These are phyloP conservation scores for Penicillium lagena DNA, from an alignment of 495 filamentous ascomycete species.

Conservation along the genomic window DNA sequence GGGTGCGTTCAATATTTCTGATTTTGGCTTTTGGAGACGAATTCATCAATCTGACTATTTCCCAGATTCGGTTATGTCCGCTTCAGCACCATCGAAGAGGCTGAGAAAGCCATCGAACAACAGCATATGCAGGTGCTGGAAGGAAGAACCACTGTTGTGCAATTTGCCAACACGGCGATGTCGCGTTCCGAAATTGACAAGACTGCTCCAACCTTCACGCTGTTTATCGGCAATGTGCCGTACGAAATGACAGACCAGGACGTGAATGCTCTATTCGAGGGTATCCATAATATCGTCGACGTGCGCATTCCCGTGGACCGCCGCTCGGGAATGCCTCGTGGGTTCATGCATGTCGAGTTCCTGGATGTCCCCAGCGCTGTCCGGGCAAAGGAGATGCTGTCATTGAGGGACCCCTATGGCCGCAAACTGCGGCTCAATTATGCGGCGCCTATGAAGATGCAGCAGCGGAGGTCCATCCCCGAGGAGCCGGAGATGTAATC, in stretches of 20 bases:
- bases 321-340: slow-evolving; percentile 76
- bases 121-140: slow-evolving; percentile 67
- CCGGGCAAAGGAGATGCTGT: slow-evolving; percentile 49
- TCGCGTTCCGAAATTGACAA: neutral
- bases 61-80: slow-evolving; percentile 73
- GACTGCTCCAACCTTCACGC: slow-evolving; percentile 49
- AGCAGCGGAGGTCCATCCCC: neutral
- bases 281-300: slow-evolving; percentile 65
- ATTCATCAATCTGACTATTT: neutral
- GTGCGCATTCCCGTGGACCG: slow-evolving; percentile 88
- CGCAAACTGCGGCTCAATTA: slow-evolving; percentile 63
- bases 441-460: slow-evolving; percentile 17
- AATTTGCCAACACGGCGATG: slow-evolving; percentile 39
- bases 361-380: slow-evolving; percentile 54
- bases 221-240: slow-evolving; percentile 87
- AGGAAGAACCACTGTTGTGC: slow-evolving; percentile 66
- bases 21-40: too few species aligned
- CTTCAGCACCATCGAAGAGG: slow-evolving; percentile 52
- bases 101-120: slow-evolving; percentile 53
- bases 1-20: slow-evolving; percentile 51
- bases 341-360: slow-evolving; percentile 91
- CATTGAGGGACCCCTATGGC: slow-evolving; percentile 54
- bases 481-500: too few species aligned
- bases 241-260: slow-evolving; percentile 88
- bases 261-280: slow-evolving; percentile 72